Evolutionary conservation across 2,329 filamentous ascomycete species (phyloP).

Genomic region (Chrysoporthe austroafricana): DNA sequence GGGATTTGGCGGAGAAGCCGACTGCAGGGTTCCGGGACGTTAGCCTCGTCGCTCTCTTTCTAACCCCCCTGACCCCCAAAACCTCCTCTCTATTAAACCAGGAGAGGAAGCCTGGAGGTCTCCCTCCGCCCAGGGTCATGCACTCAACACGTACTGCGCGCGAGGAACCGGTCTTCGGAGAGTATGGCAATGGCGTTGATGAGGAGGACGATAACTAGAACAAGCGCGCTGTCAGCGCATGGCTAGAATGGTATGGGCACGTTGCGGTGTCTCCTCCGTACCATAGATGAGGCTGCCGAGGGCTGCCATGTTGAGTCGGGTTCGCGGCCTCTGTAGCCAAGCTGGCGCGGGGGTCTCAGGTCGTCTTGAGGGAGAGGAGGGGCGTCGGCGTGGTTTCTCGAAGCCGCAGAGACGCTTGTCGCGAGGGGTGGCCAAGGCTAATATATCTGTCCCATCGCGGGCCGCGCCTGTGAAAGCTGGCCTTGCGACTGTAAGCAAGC

Average conservation of each 20-base stretch:
- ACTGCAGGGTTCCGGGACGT: slow-evolving; percentile 66
- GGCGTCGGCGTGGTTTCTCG: background rate
- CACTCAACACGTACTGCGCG: slow-evolving; percentile 65
- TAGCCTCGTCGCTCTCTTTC: slow-evolving; percentile 24
- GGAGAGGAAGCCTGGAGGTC: background rate
- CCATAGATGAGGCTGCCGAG: slow-evolving; percentile 75
- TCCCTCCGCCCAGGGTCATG: background rate
- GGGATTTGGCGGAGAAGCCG: slow-evolving; percentile 73
- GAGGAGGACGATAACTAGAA: slow-evolving; percentile 77
- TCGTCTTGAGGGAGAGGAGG: background rate
- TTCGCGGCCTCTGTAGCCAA: slow-evolving; percentile 23
- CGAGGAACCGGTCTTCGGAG: slow-evolving; percentile 92
- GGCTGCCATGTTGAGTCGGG: slow-evolving; percentile 64
- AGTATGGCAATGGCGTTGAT: slow-evolving; percentile 93
- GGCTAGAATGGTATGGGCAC: slow-evolving; percentile 19
- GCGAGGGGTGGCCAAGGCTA: background rate
- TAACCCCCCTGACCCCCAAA: background rate
- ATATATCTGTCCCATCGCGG: background rate
- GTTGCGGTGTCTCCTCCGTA: slow-evolving; percentile 39
- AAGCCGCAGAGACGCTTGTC: background rate
- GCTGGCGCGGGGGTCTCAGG: background rate
- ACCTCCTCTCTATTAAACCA: no score
- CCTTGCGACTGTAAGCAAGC: background rate
- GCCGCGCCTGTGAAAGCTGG: slow-evolving; percentile 8
- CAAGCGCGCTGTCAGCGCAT: slow-evolving; percentile 12